These are phyloP conservation scores for Teratosphaeria viscida DNA, from an alignment of 2,329 filamentous ascomycete genomes.

Conservation along the genomic window DNA sequence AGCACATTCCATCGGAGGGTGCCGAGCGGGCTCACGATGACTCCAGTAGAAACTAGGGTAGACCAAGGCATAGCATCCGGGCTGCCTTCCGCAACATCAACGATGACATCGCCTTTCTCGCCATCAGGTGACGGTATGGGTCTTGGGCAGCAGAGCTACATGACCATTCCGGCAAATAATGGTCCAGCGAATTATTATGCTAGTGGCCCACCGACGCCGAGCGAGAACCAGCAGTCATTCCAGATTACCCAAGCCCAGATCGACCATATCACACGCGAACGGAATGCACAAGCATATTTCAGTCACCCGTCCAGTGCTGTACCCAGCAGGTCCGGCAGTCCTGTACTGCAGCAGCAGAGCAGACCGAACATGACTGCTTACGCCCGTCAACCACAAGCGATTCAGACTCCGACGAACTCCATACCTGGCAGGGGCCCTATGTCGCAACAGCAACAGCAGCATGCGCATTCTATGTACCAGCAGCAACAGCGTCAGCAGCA, in stretches of 20 bases:
- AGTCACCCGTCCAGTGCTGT: constrained; percentile 22
- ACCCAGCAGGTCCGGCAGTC: constrained; percentile 66
- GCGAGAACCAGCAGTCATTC: constrained; percentile 14
- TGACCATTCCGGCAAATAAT: constrained; percentile 23
- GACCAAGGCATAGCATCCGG: constrained; percentile 35
- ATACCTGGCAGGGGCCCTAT: constrained; percentile 5
- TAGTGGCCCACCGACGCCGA: constrained; percentile 23
- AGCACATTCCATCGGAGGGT: constrained; percentile 45
- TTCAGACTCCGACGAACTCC: constrained; percentile 19
- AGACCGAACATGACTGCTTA: constrained; percentile 26
- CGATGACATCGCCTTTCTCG: constrained; percentile 28
- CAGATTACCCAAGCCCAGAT: constrained; percentile 11
- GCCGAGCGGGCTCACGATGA: constrained; percentile 70
- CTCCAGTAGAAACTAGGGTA: constrained; percentile 42
- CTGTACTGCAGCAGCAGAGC: constrained; percentile 35
- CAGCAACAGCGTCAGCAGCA: constrained; percentile 4
- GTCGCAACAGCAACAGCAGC: constrained; percentile 5
- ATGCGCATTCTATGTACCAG: neutral
- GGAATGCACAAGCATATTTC: constrained; percentile 20
- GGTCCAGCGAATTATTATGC: constrained; percentile 19
- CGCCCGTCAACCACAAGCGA: constrained; percentile 17
- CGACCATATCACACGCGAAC: constrained; percentile 12
- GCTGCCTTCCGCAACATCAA: constrained; percentile 20
- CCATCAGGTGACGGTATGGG: constrained; percentile 28
- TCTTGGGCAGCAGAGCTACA: constrained; percentile 12